Evolutionary conservation across 1,284 basidiomycete species (phyloP).

Genomic region (Apiotrichum montevideense): DNA sequence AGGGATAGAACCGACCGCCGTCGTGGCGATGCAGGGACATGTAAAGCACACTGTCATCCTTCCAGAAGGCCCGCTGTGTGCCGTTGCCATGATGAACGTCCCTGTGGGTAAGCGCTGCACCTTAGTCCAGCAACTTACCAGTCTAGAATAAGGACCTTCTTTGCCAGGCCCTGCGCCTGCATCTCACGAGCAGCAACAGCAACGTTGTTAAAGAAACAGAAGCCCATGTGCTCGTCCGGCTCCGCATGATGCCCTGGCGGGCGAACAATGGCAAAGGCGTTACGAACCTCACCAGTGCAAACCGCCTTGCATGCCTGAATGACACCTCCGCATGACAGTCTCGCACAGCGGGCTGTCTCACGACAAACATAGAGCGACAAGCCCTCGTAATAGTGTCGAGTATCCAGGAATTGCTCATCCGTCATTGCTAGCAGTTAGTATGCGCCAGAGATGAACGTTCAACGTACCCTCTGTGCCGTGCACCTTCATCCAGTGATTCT

Average conservation of each 20-base stretch:
- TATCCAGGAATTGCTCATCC: conserved; percentile 64
- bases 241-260: conserved; percentile 99
- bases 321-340: conserved; percentile 87
- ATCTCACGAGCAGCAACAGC: conserved; percentile 81
- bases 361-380: conserved; percentile 88
- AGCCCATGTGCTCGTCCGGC: conserved; percentile 95
- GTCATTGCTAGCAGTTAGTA: conserved; percentile 56
- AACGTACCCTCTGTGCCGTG: conserved; percentile 52
- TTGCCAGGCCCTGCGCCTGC: conserved; percentile 61
- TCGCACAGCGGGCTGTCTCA: conserved; percentile 75
- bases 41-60: conserved; percentile 87
- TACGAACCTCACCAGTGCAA: conserved; percentile 70
- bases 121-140: conserved; percentile 58
- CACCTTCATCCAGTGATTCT: conserved; percentile 86
- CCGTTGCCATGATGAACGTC: conserved; percentile 99
- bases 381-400: conserved; percentile 73
- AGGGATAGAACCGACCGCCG: conserved; percentile 84
- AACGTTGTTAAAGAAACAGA: conserved; percentile 99
- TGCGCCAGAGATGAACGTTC: not conserved
- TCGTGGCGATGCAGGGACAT: conserved; percentile 95
- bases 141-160: conserved; percentile 84
- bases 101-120: conserved; percentile 51
- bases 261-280: conserved; percentile 89
- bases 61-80: conserved; percentile 89
- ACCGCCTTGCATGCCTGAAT: conserved; percentile 86